A percentile compares a stretch with the other conserved stretches of the same genome.
Conservation (phyloP, 768 basidiomycete species). For the Boletus pseudo-olivaceus region DNA sequence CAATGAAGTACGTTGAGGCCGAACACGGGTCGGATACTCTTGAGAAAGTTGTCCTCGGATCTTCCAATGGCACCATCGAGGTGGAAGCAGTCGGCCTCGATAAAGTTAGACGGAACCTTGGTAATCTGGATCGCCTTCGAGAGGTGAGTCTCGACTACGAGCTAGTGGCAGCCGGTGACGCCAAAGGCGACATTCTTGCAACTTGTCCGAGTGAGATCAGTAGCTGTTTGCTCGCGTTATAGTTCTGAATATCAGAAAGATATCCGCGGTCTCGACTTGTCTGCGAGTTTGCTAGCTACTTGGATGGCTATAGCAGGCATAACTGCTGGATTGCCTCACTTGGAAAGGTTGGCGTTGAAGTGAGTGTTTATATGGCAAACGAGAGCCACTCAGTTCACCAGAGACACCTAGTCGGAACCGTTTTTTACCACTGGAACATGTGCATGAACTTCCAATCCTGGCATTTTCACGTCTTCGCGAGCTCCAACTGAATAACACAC, state of each 20-base stretch:
- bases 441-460: constrained; percentile 28
- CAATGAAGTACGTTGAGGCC: constrained; percentile 72
- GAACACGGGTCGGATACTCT: constrained; percentile 47
- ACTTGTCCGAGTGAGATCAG: constrained; percentile 64
- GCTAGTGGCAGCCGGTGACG: constrained; percentile 50
- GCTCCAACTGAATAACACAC: constrained; percentile 70
- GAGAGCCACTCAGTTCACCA: constrained; percentile 16
- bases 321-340: constrained; percentile 51
- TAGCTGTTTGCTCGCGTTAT: constrained; percentile 5
- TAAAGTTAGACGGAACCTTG: constrained; percentile 69
- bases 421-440: constrained; percentile 37
- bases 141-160: constrained; percentile 80
- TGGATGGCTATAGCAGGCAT: constrained; percentile 74
- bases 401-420: constrained; percentile 63
- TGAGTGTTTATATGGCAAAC: constrained; percentile 39
- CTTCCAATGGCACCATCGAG: constrained; percentile 76
- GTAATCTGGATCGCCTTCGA: constrained; percentile 61
- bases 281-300: constrained; percentile 62
- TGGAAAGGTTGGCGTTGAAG: constrained; percentile 77
- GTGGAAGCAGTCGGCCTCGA: constrained; percentile 85
- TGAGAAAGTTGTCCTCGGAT: constrained; percentile 72
- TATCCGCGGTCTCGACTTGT: constrained; percentile 78
- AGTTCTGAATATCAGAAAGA: constrained; percentile 40
- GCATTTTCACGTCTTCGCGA: constrained; percentile 57
- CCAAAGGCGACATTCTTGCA: constrained; percentile 46